Evolutionary conservation across 306 rosid genomes (phyloP).

Genomic region (Herpetospermum pedunculosum): DNA sequence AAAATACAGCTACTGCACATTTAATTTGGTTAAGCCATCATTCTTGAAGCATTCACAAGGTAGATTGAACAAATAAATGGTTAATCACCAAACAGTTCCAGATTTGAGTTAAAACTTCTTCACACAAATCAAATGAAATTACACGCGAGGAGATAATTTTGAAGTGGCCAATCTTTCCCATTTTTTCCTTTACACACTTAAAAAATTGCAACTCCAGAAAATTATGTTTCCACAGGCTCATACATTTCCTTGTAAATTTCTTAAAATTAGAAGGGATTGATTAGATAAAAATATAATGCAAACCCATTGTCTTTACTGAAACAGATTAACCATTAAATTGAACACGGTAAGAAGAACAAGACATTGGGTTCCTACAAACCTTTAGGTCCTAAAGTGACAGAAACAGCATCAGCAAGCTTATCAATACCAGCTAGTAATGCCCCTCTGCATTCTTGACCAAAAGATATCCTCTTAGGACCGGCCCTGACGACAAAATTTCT

Average conservation of each 20-base stretch:
- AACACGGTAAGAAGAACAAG: background rate
- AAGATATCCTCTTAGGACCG: constrained; percentile 58
- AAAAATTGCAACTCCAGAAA: background rate
- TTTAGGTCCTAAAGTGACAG: constrained; percentile 90
- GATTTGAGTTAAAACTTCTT: background rate
- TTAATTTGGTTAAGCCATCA: background rate
- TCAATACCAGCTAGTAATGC: constrained; percentile 68
- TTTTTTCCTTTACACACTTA: background rate
- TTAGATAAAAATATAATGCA: background rate
- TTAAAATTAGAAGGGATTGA: background rate
- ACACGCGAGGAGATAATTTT: background rate
- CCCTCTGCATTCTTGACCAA: constrained; percentile 61
- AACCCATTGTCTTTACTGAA: background rate
- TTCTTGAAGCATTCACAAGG: background rate
- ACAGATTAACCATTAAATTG: background rate
- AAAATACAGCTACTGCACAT: background rate
- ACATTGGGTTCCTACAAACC: constrained; percentile 25
- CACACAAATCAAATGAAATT: background rate
- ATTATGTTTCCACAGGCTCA: background rate
- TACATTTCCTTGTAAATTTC: background rate
- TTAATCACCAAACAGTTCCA: background rate
- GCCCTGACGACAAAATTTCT: constrained; percentile 37
- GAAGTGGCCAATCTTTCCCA: background rate
- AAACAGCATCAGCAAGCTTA: constrained; percentile 91
- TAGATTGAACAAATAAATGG: background rate